Evolutionary conservation across 2,329 filamentous ascomycete species (phyloP), one percentile per base, ranked within the genome.

Genomic region (Ophiostoma populinum): DNA sequence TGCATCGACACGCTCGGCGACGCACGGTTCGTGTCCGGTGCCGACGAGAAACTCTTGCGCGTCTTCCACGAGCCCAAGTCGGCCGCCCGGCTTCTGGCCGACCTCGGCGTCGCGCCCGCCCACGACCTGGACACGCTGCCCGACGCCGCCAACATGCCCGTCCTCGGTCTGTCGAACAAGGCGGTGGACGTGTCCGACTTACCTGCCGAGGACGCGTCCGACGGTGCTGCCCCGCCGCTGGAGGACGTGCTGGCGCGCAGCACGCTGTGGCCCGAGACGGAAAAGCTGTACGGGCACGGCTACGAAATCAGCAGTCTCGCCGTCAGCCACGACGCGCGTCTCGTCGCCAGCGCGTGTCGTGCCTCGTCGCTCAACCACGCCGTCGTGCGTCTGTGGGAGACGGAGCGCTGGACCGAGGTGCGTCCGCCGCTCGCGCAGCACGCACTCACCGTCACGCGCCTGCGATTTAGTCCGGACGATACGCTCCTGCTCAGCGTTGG

Each of bases 211-310:
- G 39, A 34, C 29, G 18, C 9, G 28, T 13, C 11, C 18, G 15
- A 2, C 24, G 34, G 11, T 16, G 29, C n/a, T n/a, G 4, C 8
- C 13, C 35, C 38, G 5, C 34, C 38, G 7, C n/a, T 28, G 24
- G 90, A 98, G 55, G 90, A 95, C 53, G 77, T 82, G 36, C 70
- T 98, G 2, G 79, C 85, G 17, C 75, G 86, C 7, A 76, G 92
- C 53, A 92, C 90, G 0, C 71, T 98, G 21, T 98, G 86, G 85
- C 90, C 90, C 3, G 90, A 98, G 52, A 73, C 73, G 6, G 90
- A 98, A 55, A 98, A 98, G 59, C 68, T 98, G 2, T 98, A 98
- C 56, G 90, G 90, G 2, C 90, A 98, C 56, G 90, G 90, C 20
- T 94, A 94, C 56, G 90, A 98, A 55, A 87, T 98, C 33, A 92